These are phyloP conservation scores for Epichloe gansuensis DNA, from an alignment of 2,329 filamentous ascomycete species.

Conservation along the genomic window DNA sequence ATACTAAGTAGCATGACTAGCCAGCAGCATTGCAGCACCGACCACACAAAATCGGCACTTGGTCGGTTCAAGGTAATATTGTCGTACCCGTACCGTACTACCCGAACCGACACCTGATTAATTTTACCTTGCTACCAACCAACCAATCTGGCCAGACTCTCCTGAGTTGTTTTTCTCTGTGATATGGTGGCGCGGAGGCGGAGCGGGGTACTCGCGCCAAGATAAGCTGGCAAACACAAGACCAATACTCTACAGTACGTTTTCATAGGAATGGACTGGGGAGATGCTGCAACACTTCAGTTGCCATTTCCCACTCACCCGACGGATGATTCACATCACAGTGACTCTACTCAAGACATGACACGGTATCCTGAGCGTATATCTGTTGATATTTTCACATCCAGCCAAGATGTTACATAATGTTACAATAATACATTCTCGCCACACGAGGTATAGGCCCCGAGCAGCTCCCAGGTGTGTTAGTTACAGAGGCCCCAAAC, in stretches of 20 bases:
- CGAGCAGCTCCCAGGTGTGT: background rate
- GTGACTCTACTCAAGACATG: no score
- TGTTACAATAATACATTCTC: conserved; percentile 21
- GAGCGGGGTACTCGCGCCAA: background rate
- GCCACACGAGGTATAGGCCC: conserved; percentile 9
- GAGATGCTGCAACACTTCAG: no score
- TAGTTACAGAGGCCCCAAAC: conserved; percentile 14
- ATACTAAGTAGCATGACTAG: background rate
- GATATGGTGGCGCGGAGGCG: background rate
- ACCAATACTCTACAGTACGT: no score
- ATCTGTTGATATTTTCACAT: background rate
- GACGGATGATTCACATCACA: no score
- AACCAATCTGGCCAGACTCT: background rate
- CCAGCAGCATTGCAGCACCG: background rate
- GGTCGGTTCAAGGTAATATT: background rate
- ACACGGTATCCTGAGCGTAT: no score
- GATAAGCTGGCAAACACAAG: no score
- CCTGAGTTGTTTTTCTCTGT: background rate
- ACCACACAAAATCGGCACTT: background rate
- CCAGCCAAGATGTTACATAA: background rate
- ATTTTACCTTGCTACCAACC: no score
- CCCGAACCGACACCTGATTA: no score
- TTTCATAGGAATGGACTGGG: no score
- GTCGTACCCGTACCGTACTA: background rate
- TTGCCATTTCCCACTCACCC: no score